These are phyloP conservation scores for Jackrogersella minutella DNA, from an alignment of 495 filamentous ascomycete species.

Conservation along the genomic window DNA sequence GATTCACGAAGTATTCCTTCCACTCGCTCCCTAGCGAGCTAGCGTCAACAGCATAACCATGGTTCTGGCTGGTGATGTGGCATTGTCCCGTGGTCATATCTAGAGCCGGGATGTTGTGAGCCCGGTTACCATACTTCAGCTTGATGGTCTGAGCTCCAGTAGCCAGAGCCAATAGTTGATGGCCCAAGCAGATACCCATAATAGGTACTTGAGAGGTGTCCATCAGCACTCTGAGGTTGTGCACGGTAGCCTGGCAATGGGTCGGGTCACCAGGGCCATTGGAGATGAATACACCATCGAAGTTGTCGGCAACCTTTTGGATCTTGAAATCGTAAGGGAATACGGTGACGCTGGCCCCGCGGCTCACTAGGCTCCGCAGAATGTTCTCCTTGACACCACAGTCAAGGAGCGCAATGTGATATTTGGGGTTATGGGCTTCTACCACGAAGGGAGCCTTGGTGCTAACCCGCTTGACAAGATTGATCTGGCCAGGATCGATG, in stretches of 20 bases:
- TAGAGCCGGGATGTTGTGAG: conserved; percentile 96
- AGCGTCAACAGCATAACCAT: conserved; percentile 96
- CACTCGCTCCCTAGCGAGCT: conserved; percentile 82
- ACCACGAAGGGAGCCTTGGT: conserved; percentile 98
- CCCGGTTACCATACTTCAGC: conserved; percentile 96
- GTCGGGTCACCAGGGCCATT: conserved; percentile 98
- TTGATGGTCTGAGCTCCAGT: conserved; percentile 87
- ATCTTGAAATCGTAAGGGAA: conserved; percentile 97
- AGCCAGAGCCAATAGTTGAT: conserved; percentile 86
- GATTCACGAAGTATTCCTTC: conserved; percentile 97
- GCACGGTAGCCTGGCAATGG: conserved; percentile 91
- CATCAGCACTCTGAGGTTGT: conserved; percentile 87
- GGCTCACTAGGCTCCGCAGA: conserved; percentile 86
- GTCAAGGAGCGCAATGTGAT: conserved; percentile 94
- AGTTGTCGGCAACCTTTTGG: conserved; percentile 96
- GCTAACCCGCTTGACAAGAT: conserved; percentile 92
- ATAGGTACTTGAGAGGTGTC: conserved; percentile 88
- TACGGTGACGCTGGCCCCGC: conserved; percentile 86
- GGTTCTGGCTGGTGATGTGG: conserved; percentile 98
- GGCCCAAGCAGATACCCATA: conserved; percentile 96
- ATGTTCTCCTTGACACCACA: conserved; percentile 99
- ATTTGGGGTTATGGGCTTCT: conserved; percentile 75
- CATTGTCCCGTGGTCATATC: conserved; percentile 95
- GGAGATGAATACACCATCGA: conserved; percentile 97
- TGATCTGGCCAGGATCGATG: conserved; percentile 93